Evolutionary conservation across 148 eudicot species (phyloP).

Genomic region (Talinum fruticosum): DNA sequence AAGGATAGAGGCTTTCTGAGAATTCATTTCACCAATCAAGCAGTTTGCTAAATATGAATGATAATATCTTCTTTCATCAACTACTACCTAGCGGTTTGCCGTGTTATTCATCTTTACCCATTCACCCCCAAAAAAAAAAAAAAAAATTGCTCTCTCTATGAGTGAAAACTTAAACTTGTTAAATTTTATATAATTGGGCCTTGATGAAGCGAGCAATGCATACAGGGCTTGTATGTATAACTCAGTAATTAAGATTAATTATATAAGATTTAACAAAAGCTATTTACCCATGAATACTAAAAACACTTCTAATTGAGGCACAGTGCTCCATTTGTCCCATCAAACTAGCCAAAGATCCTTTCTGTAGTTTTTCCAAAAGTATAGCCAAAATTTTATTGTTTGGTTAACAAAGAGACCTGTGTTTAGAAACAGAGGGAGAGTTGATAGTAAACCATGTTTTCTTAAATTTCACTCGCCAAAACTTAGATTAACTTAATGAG

Average conservation of each 20-base stretch:
- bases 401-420: background rate
- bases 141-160: too few species aligned
- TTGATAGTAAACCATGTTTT: background rate
- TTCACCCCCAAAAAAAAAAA: too few species aligned
- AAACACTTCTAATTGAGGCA: background rate
- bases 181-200: too few species aligned
- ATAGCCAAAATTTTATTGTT: background rate
- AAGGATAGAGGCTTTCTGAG: background rate
- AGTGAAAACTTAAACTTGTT: too few species aligned
- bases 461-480: too few species aligned
- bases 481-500: too few species aligned
- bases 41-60: background rate
- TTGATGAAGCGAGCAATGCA: too few species aligned
- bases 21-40: constrained; percentile 1
- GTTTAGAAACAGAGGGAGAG: background rate
- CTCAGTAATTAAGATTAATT: too few species aligned
- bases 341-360: background rate
- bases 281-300: background rate
- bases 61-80: background rate
- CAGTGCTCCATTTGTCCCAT: background rate
- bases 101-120: too few species aligned
- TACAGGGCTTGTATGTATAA: too few species aligned
- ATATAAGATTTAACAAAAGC: too few species aligned
- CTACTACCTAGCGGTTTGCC: too few species aligned
- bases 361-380: background rate